Base-by-base conservation (phyloP, 768 basidiomycete genomes). In the Kwoniella bestiolae region DNA sequence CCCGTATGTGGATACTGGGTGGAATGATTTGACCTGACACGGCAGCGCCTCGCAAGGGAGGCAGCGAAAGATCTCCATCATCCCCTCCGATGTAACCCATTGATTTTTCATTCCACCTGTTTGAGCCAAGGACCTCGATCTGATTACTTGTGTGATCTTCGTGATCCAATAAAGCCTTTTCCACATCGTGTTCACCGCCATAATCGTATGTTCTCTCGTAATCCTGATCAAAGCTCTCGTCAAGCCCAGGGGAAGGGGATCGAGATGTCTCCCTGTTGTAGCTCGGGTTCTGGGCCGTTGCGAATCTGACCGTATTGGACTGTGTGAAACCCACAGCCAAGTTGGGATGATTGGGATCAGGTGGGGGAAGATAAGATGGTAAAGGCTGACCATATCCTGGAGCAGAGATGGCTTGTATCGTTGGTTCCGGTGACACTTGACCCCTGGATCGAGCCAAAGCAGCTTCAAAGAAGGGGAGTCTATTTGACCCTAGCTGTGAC, bases 291-390 rank as follows among this genome's bases (percentile, higher is more conserved):
- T 56, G 64, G 25, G 45, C 16, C 31, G 45, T 45, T 11, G 63
- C 57, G 26, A 68, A 69, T 45, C 74, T 70, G n/a, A 71, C 50
- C 7, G 72, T 68, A 25, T 45, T 65, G 11, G 68, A 68, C 38
- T 61, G 68, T 1, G 67, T 59, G 44, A 76, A 68, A 4, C 66
- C 66, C 14, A 76, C 47, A 2, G 66, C 60, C 5, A 77, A 56
- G 38, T 72, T 66, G 21, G 76, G 76, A 52, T 77, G 76, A 57
- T 77, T 77, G 12, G 71, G 71, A 58, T 77, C 76, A 3, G 66
- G 51, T 2, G 71, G 66, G 5, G 68, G 65, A n/a, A 72, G 56
- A 53, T 75, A 72, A 3, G 59, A 58, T 26, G 72, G 65, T 26
- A 67, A 28, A 21, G 66, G 68, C 52, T 72, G 70, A 32, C 35